Evolutionary conservation across 129 eudicot genomes (phyloP).

Genomic region (Helianthus tuberosus): DNA sequence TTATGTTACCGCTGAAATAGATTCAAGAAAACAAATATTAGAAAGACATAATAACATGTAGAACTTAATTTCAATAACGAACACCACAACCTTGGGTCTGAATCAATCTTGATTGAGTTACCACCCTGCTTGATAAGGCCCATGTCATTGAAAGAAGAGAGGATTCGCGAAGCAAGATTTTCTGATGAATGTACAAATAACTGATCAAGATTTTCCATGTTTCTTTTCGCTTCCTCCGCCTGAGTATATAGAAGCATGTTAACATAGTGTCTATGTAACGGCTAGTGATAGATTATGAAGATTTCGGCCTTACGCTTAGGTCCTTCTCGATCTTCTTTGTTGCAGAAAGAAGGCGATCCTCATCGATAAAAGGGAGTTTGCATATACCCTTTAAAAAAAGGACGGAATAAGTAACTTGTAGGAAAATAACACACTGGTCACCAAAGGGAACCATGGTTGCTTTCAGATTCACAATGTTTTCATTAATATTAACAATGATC

Average conservation of each 20-base stretch:
- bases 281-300: background rate
- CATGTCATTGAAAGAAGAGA: background rate
- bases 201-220: conserved; percentile 27
- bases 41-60: background rate
- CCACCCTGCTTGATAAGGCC: background rate
- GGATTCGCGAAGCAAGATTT: conserved; percentile 17
- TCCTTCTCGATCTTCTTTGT: conserved; percentile 42
- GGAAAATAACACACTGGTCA: background rate
- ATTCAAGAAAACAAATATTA: background rate
- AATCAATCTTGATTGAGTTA: conserved; percentile 31
- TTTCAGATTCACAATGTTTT: background rate
- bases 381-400: conserved; percentile 44
- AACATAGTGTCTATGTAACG: background rate
- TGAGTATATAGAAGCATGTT: conserved; percentile 18
- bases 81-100: conserved; percentile 26
- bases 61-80: background rate
- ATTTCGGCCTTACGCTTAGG: conserved; percentile 31
- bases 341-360: conserved; percentile 43
- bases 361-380: conserved; percentile 65
- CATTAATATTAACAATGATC: background rate
- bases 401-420: background rate
- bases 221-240: conserved; percentile 51
- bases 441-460: background rate
- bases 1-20: conserved; percentile 35
- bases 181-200: conserved; percentile 38